Percentiles rank a stretch among this genome's conserved stretches.
Conservation (phyloP, 352 stramenopile genomes). For the Pythium plurisporium region DNA sequence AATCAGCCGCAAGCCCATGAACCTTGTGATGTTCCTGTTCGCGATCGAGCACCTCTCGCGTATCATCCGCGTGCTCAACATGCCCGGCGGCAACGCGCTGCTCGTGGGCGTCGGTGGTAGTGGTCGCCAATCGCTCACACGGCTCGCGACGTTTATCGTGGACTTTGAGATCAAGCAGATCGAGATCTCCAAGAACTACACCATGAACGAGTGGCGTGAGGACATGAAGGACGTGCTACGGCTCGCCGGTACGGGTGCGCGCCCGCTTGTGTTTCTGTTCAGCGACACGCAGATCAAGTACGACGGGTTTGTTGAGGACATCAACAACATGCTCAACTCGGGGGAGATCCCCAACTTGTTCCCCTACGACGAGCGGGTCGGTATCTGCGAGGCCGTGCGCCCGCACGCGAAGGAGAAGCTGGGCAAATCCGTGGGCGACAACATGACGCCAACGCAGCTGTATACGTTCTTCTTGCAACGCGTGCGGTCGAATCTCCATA, state of each 20-base stretch:
- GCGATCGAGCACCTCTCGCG: slow-evolving; percentile 93
- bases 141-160: slow-evolving; percentile 91
- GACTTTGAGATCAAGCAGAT: slow-evolving; percentile 93
- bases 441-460: slow-evolving; percentile 95
- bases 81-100: slow-evolving; percentile 91
- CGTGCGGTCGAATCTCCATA: too few species aligned
- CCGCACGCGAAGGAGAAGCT: slow-evolving; percentile 90
- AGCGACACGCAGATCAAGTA: slow-evolving; percentile 96
- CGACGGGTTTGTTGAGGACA: slow-evolving; percentile 95
- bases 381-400: slow-evolving; percentile 87
- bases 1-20: slow-evolving; percentile 92
- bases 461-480: too few species aligned
- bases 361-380: slow-evolving; percentile 88
- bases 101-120: slow-evolving; percentile 93
- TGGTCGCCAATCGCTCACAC: slow-evolving; percentile 90
- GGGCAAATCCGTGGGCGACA: slow-evolving; percentile 86
- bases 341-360: slow-evolving; percentile 96
- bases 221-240: slow-evolving; percentile 93
- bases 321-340: slow-evolving; percentile 96
- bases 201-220: slow-evolving; percentile 92
- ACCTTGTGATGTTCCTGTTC: slow-evolving; percentile 96
- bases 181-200: slow-evolving; percentile 95
- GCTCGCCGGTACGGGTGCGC: slow-evolving; percentile 78
- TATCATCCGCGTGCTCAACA: slow-evolving; percentile 91
- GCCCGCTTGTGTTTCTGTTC: slow-evolving; percentile 92